Evolutionary conservation across 176 grass and related monocot genomes (phyloP).

Genomic region (Poa annua): DNA sequence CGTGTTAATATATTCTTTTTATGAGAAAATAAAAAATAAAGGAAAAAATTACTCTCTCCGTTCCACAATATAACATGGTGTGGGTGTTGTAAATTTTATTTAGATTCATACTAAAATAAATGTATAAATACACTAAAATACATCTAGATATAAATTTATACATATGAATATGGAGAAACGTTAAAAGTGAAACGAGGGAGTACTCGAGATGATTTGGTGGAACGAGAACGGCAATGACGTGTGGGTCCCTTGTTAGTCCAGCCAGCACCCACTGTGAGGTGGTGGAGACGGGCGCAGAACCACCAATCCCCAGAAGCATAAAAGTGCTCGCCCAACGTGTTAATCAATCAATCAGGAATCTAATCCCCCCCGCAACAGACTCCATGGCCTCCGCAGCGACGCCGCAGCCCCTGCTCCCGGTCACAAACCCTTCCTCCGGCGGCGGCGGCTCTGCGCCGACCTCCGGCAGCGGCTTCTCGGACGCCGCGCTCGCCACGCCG

Average conservation of each 20-base stretch:
- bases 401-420: constrained; percentile 62
- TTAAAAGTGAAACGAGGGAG: no score
- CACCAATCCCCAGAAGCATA: constrained; percentile 30
- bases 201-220: no score
- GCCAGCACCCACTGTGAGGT: constrained; percentile 33
- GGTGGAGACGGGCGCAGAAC: constrained; percentile 34
- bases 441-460: constrained; percentile 25
- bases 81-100: no score
- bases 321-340: constrained; percentile 9
- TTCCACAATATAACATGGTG: no score
- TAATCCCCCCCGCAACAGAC: constrained; percentile 8
- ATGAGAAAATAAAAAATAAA: no score
- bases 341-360: constrained; percentile 7
- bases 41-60: no score
- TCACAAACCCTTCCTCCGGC: constrained; percentile 52
- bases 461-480: constrained; percentile 9
- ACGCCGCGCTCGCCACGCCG: constrained; percentile 45
- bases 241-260: constrained; percentile 35
- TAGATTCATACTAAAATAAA: no score
- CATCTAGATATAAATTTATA: no score
- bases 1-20: no score
- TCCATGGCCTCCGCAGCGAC: constrained; percentile 52
- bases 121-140: no score
- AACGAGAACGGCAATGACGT: neutral
- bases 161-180: no score